Base-by-base conservation (phyloP, 441 rosid species). In the Daphne laureola region DNA sequence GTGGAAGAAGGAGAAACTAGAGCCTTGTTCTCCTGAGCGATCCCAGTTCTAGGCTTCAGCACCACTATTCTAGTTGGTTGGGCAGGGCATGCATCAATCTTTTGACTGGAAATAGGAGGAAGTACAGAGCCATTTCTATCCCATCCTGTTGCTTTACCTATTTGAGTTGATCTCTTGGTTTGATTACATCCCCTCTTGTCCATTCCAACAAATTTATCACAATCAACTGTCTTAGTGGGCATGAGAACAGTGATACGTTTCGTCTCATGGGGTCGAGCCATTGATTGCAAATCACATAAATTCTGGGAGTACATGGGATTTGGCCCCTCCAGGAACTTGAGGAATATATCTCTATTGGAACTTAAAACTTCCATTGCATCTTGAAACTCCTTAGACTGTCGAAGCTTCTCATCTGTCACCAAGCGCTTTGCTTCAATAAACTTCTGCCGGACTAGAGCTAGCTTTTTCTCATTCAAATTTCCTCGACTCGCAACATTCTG, bases 21-120 rank as follows among this genome's bases (percentile, higher is more conserved):
- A 70, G 78, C 65, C 62, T 73, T 81, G 9, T 55, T 58, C 51
- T 74, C 84, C 54, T 59, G 78, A 59, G 80, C 41, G 70, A 63
- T 85, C 54, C 81, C 96, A 53, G 77, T 67, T 68, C 87, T 85
- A 61, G 96, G 99, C 74, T 87, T 93, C 75, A 93, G 67, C 45
- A 93, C 93, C 49, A 93, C 97, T 45, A 93, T 90, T 55, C 86
- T 70, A 11, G 97, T 89, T 41, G 93, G 82, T 58, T 78, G 95
- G 54, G 78, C 61, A 58, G 77, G 71, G 51, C 72, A 66, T 18
- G 79, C 88, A 74, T 72, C 75, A 56, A 43, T 63, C 60, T 63
- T 70, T n/a, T 59, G 74, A 61, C 53, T 27, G 15, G 73, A 54
- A 74, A 41, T 65, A 48, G 70, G 71, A 51, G 84, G 68, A 67